Conservation (phyloP, 805 yeast genomes). For the Saccharomycopsis malanga region DNA sequence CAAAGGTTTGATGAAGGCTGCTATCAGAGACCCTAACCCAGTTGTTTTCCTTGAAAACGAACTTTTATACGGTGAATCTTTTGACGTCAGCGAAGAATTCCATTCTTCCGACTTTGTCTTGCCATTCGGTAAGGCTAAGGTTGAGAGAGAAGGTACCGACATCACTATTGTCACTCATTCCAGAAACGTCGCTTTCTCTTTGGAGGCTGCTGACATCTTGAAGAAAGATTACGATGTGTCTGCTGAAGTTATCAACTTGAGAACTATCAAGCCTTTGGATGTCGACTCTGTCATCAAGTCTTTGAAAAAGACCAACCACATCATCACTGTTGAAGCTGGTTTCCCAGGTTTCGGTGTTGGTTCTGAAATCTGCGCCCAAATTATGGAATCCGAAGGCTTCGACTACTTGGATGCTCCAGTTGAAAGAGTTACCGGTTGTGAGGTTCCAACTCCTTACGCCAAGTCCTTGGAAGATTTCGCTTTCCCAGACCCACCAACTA, state of each 20-base stretch:
- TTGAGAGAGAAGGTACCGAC: conserved; percentile 90
- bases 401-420: conserved; percentile 98
- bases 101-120: conserved; percentile 80
- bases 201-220: conserved; percentile 85
- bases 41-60: conserved; percentile 95
- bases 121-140: conserved; percentile 93
- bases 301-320: conserved; percentile 94
- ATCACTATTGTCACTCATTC: conserved; percentile 85
- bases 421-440: conserved; percentile 98
- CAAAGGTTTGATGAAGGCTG: conserved; percentile 91
- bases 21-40: conserved; percentile 98
- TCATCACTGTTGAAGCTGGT: conserved; percentile 93
- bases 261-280: conserved; percentile 96
- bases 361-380: conserved; percentile 93
- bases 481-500: conserved; percentile 93
- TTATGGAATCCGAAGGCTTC: conserved; percentile 97
- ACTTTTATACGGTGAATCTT: conserved; percentile 84
- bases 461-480: conserved; percentile 94
- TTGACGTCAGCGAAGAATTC: conserved; percentile 85
- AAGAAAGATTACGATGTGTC: conserved; percentile 79
- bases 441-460: conserved; percentile 98
- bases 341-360: conserved; percentile 99
- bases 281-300: conserved; percentile 76
- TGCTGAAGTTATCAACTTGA: conserved; percentile 91
- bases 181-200: conserved; percentile 78